Conservation (phyloP, 2,329 filamentous ascomycete species). For the Chrysoporthe puriensis region DNA sequence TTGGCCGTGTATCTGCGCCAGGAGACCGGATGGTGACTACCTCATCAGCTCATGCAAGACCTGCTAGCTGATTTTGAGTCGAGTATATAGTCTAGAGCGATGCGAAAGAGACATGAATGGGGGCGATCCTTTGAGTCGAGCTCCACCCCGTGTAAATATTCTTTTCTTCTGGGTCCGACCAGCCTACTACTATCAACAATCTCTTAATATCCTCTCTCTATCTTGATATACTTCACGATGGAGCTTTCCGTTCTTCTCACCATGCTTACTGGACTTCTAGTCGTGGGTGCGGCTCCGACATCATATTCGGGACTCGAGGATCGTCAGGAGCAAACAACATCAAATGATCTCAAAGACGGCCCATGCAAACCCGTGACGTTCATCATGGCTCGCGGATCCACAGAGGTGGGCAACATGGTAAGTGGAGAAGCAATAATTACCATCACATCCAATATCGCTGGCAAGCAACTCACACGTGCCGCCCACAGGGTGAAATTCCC, state of each 20-base stretch:
- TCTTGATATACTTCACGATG: conserved; percentile 13
- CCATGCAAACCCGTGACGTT: conserved; percentile 38
- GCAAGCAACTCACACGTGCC: not conserved
- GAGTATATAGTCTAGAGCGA: not conserved
- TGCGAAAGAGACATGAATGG: not conserved
- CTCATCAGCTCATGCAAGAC: not conserved
- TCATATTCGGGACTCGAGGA: conserved; percentile 20
- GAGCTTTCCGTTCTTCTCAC: conserved; percentile 20
- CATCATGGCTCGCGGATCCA: conserved; percentile 42
- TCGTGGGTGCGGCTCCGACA: conserved; percentile 24
- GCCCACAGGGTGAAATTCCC: conserved; percentile 35
- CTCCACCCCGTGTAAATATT: not conserved
- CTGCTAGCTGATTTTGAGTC: not conserved
- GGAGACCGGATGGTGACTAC: not conserved
- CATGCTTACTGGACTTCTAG: conserved; percentile 19
- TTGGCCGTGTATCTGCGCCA: not conserved
- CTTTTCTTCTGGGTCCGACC: not conserved
- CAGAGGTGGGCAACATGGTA: conserved; percentile 41
- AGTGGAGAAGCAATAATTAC: not conserved
- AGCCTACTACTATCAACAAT: not conserved
- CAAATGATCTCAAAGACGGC: conserved; percentile 29
- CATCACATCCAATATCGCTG: not conserved
- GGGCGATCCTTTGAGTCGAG: not conserved
- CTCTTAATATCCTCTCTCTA: not conserved
- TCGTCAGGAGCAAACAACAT: conserved; percentile 14